A percentile compares a stretch with the other conserved stretches of the same genome.
Evolutionary conservation across 495 filamentous ascomycete genomes (phyloP).

Genomic region (Lophiostoma macrostomum): DNA sequence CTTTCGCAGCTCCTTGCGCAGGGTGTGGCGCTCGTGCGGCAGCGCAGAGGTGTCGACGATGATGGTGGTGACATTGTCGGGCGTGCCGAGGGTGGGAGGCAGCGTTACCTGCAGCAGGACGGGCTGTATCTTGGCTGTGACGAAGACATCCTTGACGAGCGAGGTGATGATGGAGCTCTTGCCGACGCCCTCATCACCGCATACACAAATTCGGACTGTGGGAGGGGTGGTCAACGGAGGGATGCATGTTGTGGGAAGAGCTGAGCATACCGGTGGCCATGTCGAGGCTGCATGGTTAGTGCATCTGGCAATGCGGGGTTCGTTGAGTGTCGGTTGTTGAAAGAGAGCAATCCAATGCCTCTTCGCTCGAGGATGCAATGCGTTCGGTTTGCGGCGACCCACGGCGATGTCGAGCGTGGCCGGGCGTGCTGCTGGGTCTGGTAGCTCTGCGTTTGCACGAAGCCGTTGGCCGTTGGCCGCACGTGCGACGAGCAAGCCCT

Average conservation of each 20-base stretch:
- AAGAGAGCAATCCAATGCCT: neutral
- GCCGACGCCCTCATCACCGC: constrained; percentile 79
- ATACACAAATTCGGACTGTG: constrained; percentile 88
- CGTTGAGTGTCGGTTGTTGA: neutral
- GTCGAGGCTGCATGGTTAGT: constrained; percentile 18
- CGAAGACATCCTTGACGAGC: constrained; percentile 91
- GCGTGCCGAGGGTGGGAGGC: constrained; percentile 79
- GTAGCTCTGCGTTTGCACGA: no score
- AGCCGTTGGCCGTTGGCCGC: no score
- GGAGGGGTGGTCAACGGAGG: constrained; percentile 1
- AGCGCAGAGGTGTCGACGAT: constrained; percentile 96
- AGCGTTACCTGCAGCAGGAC: constrained; percentile 93
- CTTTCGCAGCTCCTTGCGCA: constrained; percentile 92
- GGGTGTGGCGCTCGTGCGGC: constrained; percentile 81
- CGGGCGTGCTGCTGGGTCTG: no score
- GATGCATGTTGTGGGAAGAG: neutral
- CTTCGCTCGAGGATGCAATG: no score
- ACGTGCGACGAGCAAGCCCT: no score
- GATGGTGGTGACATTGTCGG: constrained; percentile 91
- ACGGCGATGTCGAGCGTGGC: no score
- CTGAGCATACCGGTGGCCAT: constrained; percentile 30
- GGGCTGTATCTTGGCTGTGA: constrained; percentile 88
- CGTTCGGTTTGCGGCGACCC: no score
- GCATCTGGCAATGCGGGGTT: neutral
- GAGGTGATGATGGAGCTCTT: constrained; percentile 71